Base-by-base conservation (phyloP, 495 filamentous ascomycete genomes). In the Hypoxylon fragiforme region DNA sequence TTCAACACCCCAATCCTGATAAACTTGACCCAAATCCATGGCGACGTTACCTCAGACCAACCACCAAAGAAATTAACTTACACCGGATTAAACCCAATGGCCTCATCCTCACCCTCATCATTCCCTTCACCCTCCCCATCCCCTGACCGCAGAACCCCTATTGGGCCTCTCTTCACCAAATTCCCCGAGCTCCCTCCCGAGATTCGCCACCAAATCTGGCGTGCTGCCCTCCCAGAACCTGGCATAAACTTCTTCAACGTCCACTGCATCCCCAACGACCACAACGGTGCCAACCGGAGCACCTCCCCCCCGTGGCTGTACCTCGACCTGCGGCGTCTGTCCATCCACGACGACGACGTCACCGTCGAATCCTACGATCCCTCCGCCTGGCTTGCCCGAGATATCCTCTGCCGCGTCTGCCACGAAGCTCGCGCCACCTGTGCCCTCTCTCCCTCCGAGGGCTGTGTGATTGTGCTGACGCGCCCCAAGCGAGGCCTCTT, bases 181-280 rank as follows among this genome's bases (percentile, higher is more conserved):
- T 68, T 68, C 50, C 15, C 37, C 0, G 11, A 51, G 4, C 68
- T 73, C 13, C 71, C 71, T 0, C 50, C 66, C 18, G 71, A 73
- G 30, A 44, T 73, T 12, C 63, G 71, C 2, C 63, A 62, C 18
- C 54, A 66, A 9, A 70, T 73, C 20, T 71, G 65, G 65, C 62
- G 42, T 3, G 14, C 35, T 5, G 65, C 62, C 8, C 28, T 63
- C 0, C 62, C 62, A 1, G 31, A 26, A 1, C 54, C 62, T 4
- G 62, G 62, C 22, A 56, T 68, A 31, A 68, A 68, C 46, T 65
- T 68, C 45, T 68, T 68, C 59, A 68, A 68, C 62, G 47, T 68
- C 1, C 65, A 68, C 36, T 49, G 36, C 39, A 52, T 63, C 42
- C 65, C 65, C 14, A 63, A 65, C 31, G 62, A 68, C 28, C 65